Base-by-base conservation (phyloP, 768 basidiomycete genomes). In the Lactarius sp. region DNA sequence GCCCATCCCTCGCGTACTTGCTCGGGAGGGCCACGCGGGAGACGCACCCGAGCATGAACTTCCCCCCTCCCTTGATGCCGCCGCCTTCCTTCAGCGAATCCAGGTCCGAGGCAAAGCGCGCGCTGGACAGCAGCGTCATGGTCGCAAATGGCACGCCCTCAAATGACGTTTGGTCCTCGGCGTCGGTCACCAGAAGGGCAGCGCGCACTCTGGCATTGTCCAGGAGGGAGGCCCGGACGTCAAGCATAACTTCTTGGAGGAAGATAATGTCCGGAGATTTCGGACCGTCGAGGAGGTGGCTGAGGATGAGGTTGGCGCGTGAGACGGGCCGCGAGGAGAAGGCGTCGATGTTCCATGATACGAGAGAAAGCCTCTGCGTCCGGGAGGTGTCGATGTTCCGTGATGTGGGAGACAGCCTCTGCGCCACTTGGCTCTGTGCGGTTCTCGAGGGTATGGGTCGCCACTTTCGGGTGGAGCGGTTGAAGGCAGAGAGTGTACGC, bases 1-100 rank as follows among this genome's bases (percentile, higher is more conserved):
- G 75, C 66, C 69, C 77, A 69, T 73, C 69, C 69, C 77, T 75
- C 65, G 63, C 41, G 66, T 75, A 77, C 62, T 47, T 63, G 51
- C 56, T 63, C 14, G 59, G 59, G 33, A 60, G 42, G 0, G 0
- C 2, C 12, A 46, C 14, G 52, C 59, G 59, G 59, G 8, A 60
- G 20, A 60, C 33, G 42, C n/a, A 3, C 2, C 20, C 59, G 14
- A 60, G 52, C 42, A 53, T 46, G 33, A 53, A 3, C n/a, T 27
- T 46, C 2, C 1, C 33, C 33, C 52, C 52, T 47, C 52, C 18
- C 44, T 54, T 52, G 22, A 20, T 13, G 31, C 34, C 47, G 14
- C 50, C 20, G 7, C n/a, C 34, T 5, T 52, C 52, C 41, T 60
- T 22, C 51, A 46, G 52, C 34, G 33, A 60, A 2, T 42, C 42